Evolutionary conservation across 306 rosid genomes (phyloP).

Genomic region (Heteromeles arbutifolia): DNA sequence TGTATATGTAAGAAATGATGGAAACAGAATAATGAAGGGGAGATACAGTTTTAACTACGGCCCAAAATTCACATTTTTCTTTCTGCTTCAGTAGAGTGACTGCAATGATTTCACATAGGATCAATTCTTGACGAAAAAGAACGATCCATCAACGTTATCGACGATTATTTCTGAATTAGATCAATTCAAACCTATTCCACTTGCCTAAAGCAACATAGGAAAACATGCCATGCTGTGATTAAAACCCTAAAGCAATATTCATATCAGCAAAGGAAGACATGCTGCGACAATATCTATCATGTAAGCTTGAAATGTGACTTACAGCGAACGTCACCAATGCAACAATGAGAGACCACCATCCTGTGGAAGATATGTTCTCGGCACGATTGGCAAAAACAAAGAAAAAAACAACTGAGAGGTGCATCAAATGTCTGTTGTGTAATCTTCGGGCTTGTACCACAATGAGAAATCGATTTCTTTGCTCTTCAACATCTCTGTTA

Average conservation of each 20-base stretch:
- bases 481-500: slow-evolving; percentile 68
- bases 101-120: not conserved
- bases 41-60: too few relatives aligned
- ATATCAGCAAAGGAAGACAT: not conserved
- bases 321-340: not conserved
- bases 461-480: slow-evolving; percentile 71
- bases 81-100: not conserved
- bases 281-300: not conserved
- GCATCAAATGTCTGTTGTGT: slow-evolving; percentile 59
- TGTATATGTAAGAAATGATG: not conserved
- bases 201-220: not conserved
- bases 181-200: not conserved
- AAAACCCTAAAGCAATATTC: too few relatives aligned
- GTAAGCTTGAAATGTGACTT: not conserved
- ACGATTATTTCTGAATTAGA: not conserved
- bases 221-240: too few relatives aligned
- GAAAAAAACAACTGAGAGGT: not conserved
- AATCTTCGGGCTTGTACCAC: slow-evolving; percentile 90
- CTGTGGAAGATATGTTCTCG: slow-evolving; percentile 4
- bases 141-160: not conserved
- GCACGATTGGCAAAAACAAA: not conserved
- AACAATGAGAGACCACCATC: slow-evolving; percentile 1
- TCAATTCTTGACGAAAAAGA: not conserved
- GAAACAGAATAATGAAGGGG: not conserved
- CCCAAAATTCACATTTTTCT: not conserved